Evolutionary conservation across 345 rosid species (phyloP).

Genomic region (Schrenkiella parvula): DNA sequence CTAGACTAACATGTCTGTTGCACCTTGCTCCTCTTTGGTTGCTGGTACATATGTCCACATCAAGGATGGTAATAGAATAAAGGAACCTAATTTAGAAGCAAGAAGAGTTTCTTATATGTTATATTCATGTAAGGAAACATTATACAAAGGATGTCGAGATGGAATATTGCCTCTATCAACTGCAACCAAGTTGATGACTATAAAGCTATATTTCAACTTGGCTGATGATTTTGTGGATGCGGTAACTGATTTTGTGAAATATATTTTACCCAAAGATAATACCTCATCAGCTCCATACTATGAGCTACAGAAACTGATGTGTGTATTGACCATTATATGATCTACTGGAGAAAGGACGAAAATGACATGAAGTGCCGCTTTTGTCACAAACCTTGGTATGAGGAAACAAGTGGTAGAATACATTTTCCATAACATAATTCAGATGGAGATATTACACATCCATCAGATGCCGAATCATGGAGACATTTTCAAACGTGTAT

Average conservation of each 20-base stretch:
- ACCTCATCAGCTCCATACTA: neutral
- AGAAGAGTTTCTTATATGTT: neutral
- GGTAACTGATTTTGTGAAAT: neutral
- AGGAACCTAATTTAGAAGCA: neutral
- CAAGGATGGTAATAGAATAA: neutral
- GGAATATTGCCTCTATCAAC: neutral
- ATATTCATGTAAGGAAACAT: neutral
- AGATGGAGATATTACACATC: too few species aligned
- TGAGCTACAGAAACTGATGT: neutral
- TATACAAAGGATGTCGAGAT: neutral
- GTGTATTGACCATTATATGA: neutral
- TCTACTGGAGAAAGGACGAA: too few species aligned
- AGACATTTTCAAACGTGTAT: too few species aligned
- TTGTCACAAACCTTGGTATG: too few species aligned
- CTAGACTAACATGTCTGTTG: too few species aligned
- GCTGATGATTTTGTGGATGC: neutral
- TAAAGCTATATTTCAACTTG: neutral
- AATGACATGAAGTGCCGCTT: too few species aligned
- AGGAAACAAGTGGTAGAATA: too few species aligned
- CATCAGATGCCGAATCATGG: too few species aligned
- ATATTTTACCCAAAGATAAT: neutral
- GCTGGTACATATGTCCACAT: too few species aligned
- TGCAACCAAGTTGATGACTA: neutral
- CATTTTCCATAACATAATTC: too few species aligned
- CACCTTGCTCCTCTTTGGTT: too few species aligned